Evolutionary conservation across 2,329 filamentous ascomycete species (phyloP).

Genomic region (Neonectria ditissima): DNA sequence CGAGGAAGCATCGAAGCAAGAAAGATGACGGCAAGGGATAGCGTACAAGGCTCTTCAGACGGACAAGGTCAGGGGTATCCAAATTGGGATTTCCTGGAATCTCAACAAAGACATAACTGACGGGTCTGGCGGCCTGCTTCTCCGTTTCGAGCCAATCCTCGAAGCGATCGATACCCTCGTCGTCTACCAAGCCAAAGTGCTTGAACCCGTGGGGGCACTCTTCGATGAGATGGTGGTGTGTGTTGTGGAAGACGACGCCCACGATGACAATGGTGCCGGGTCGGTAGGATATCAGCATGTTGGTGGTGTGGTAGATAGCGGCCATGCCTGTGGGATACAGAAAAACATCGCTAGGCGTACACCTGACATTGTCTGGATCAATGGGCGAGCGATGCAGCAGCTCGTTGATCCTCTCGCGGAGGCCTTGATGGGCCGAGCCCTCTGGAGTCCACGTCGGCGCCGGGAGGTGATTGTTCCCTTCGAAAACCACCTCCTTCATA

Average conservation of each 20-base stretch:
- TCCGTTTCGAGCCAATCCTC: slow-evolving; percentile 59
- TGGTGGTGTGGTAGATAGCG: slow-evolving; percentile 58
- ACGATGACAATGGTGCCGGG: slow-evolving; percentile 56
- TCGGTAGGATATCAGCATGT: slow-evolving; percentile 51
- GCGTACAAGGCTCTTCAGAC: slow-evolving; percentile 55
- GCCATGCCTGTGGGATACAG: slow-evolving; percentile 68
- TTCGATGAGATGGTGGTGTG: slow-evolving; percentile 60
- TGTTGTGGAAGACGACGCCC: slow-evolving; percentile 65
- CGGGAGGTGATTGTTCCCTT: slow-evolving; percentile 39
- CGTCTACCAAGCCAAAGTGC: slow-evolving; percentile 60
- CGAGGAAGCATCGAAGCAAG: not conserved
- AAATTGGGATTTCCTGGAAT: slow-evolving; percentile 53
- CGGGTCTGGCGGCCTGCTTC: slow-evolving; percentile 51
- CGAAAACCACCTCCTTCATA: slow-evolving; percentile 50
- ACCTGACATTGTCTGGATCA: slow-evolving; percentile 42
- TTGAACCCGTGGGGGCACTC: slow-evolving; percentile 58
- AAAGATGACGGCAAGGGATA: not conserved
- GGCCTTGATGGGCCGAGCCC: slow-evolving; percentile 49
- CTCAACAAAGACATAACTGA: slow-evolving; percentile 63
- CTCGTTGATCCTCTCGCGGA: slow-evolving; percentile 56
- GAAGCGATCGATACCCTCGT: slow-evolving; percentile 56
- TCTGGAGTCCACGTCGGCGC: slow-evolving; percentile 55
- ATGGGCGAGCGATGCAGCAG: slow-evolving; percentile 57
- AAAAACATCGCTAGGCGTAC: slow-evolving; percentile 57
- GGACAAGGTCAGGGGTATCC: slow-evolving; percentile 49